Base-by-base conservation (phyloP, 768 basidiomycete genomes). In the Amanita exitialis region DNA sequence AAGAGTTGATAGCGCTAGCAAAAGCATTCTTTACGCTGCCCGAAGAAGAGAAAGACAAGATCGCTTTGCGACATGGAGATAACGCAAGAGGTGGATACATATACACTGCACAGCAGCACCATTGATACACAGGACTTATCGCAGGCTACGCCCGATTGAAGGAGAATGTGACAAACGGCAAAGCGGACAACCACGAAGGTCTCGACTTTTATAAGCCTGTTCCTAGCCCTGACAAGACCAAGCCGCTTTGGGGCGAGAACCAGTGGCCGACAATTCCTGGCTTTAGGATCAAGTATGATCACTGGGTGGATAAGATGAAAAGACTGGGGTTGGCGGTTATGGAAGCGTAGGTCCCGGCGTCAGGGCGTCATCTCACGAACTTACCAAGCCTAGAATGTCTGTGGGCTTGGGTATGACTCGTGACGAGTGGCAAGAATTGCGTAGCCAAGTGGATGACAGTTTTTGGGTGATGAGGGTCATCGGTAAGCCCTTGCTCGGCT, bases 401-500 rank as follows among this genome's bases (percentile, higher is more conserved):
- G 69, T 71, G 53, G 92, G 91, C 6, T 68, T 95, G 5, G 86
- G 86, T 8, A 77, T 91, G 80, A 75, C 74, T 4, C 50, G 62
- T 0, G 74, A 78, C 1, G 92, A 93, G 60, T 88, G 86, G 83
- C 53, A 68, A 10, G 75, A 77, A 0, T 70, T 95, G 43, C 75
- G 77, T n/a, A 61, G 62, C 21, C 76, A 84, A 62, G 83, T 94
- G 0, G 79, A 90, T 53, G 82, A 94, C 56, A 83, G 82, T 56
- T 96, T 95, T 60, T 95, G 93, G 93, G 78, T 82, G 4, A 82
- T 92, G 84, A 77, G 92, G 4, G 70, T 85, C 3, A 88, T 95
- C 51, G 90, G 87, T 85, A 8, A 16, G 61, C 51, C 4, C 16
- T 4, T 25, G 42, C 23, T 44, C 18, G 30, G 30, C 32, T 12